These are phyloP conservation scores for Lignosus rhinocerotis DNA, from an alignment of 1,284 basidiomycete species.

Conservation along the genomic window DNA sequence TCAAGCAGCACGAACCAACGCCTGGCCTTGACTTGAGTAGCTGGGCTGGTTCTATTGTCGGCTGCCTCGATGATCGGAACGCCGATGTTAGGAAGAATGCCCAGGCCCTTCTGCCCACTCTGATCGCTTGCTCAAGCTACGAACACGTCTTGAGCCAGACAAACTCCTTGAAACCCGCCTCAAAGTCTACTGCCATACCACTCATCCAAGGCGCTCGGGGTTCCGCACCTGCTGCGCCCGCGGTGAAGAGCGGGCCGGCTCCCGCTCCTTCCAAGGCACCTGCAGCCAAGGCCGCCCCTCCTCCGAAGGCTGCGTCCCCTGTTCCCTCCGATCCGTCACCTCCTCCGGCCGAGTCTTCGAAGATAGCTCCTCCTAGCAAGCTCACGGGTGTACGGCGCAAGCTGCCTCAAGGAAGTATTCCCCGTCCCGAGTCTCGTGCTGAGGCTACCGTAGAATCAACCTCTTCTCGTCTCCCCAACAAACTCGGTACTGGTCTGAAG, in stretches of 20 bases:
- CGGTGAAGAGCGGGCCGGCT: constrained; percentile 27
- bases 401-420: constrained; percentile 59
- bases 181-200: constrained; percentile 81
- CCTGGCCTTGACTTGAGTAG: constrained; percentile 72
- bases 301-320: constrained; percentile 13
- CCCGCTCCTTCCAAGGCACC: constrained; percentile 28
- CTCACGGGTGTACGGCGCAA: constrained; percentile 66
- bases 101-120: constrained; percentile 75
- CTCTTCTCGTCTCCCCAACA: constrained; percentile 42
- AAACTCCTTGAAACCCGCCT: constrained; percentile 88
- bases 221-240: constrained; percentile 27
- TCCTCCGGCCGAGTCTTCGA: constrained; percentile 21
- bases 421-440: constrained; percentile 61
- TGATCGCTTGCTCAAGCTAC: constrained; percentile 81
- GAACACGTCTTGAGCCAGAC: constrained; percentile 89
- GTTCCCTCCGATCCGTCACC: constrained; percentile 24
- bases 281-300: constrained; percentile 14
- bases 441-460: constrained; percentile 53
- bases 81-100: constrained; percentile 92
- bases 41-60: constrained; percentile 73
- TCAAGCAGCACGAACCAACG: constrained; percentile 63
- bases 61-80: constrained; percentile 89
- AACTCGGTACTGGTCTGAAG: constrained; percentile 48
- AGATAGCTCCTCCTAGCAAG: constrained; percentile 43
- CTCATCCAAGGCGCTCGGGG: constrained; percentile 81